Conservation (phyloP, 2,329 filamentous ascomycete species). For the Meredithiella fracta region DNA sequence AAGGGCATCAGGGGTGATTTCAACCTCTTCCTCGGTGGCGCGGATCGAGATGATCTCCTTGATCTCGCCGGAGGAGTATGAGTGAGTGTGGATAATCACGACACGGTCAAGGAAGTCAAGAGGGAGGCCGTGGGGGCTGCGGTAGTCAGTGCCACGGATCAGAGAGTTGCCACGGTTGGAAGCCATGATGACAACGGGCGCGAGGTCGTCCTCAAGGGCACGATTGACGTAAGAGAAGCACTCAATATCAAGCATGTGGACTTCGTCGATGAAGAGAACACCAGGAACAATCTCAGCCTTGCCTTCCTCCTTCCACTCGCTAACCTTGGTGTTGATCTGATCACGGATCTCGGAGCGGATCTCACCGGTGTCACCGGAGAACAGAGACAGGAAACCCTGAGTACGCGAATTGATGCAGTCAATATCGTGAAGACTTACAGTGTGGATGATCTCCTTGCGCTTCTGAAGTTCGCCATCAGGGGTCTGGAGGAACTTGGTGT, state of each 20-base stretch:
- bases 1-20: constrained; percentile 75
- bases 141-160: constrained; percentile 87
- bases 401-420: constrained; percentile 98
- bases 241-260: constrained; percentile 99
- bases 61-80: constrained; percentile 71
- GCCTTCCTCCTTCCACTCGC: constrained; percentile 98
- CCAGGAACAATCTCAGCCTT: constrained; percentile 97
- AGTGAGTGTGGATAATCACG: constrained; percentile 85
- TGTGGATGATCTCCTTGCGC: constrained; percentile 92
- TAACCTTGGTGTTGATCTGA: constrained; percentile 98
- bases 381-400: constrained; percentile 93
- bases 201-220: constrained; percentile 82
- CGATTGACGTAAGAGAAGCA: constrained; percentile 98
- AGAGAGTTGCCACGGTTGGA: constrained; percentile 85
- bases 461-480: constrained; percentile 96
- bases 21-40: constrained; percentile 90
- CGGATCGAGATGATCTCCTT: constrained; percentile 83
- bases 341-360: constrained; percentile 93
- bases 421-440: constrained; percentile 92
- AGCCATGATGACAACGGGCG: constrained; percentile 97
- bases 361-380: constrained; percentile 95
- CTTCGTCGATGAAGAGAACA: constrained; percentile 95
- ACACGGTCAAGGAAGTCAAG: constrained; percentile 93
- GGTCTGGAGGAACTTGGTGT: constrained; percentile 96
- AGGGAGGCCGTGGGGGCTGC: constrained; percentile 80